Percentiles rank a stretch among this genome's conserved stretches.
phyloP scores from a whole-genome alignment of 1,284 basidiomycete genomes.

The Coniophora puteana region DNA sequence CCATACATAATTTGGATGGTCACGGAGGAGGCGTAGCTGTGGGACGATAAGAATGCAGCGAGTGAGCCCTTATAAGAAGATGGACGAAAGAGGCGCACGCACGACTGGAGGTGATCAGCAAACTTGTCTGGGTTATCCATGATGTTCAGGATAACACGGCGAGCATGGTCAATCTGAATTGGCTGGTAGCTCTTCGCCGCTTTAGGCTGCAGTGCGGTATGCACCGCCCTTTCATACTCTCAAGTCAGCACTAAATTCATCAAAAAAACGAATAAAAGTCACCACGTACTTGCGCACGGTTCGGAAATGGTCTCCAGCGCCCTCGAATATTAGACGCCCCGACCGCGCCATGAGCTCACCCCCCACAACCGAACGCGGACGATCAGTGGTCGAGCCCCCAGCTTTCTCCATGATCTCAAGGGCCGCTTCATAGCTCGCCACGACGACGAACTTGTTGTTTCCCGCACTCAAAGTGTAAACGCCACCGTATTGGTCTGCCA shows the following conservation, averaged over 20 bases:
- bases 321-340: constrained; percentile 27
- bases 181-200: constrained; percentile 31
- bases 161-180: constrained; percentile 34
- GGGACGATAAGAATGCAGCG: neutral
- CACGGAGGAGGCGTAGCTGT: constrained; percentile 43
- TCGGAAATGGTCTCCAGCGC: constrained; percentile 30
- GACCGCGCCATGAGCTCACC: constrained; percentile 37
- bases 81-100: neutral
- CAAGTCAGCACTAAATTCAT: neutral
- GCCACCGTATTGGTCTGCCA: constrained; percentile 35
- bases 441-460: constrained; percentile 26
- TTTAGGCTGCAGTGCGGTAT: constrained; percentile 36
- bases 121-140: constrained; percentile 28
- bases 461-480: constrained; percentile 31
- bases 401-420: constrained; percentile 55
- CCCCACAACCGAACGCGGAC: constrained; percentile 45
- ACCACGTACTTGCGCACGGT: constrained; percentile 26
- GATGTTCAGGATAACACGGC: constrained; percentile 36
- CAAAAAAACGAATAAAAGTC: neutral
- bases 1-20: constrained; percentile 47
- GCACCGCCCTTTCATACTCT: constrained; percentile 26
- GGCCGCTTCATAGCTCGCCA: constrained; percentile 40
- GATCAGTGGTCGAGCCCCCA: constrained; percentile 42
- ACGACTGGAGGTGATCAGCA: constrained; percentile 27
- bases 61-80: neutral